phyloP scores from a whole-genome alignment of 257 asterid species.

The Solanum virginianum region DNA sequence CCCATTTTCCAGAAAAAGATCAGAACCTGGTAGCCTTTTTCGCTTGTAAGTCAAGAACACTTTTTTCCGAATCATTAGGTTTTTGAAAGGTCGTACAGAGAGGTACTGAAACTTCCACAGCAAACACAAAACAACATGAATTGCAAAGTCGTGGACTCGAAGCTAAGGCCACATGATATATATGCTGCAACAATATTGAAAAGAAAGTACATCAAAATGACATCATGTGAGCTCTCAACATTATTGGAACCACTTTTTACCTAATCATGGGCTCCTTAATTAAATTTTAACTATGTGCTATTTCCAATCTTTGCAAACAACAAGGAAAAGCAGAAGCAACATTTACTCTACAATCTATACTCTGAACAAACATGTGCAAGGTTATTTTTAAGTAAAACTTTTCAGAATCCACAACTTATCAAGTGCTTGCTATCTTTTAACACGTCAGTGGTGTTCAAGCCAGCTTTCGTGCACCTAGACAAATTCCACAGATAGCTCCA shows the following conservation, averaged over 20 bases:
- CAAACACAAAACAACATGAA: neutral
- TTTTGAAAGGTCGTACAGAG: neutral
- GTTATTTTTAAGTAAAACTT: neutral
- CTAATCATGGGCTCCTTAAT: neutral
- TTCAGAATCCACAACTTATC: neutral
- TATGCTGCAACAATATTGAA: neutral
- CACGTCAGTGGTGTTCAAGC: neutral
- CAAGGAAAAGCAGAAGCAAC: neutral
- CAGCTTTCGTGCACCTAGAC: too few relatives aligned
- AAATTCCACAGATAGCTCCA: too few relatives aligned
- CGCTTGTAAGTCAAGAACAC: slow-evolving; percentile 61
- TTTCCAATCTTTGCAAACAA: neutral
- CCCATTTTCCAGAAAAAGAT: slow-evolving; percentile 9
- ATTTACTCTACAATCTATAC: neutral
- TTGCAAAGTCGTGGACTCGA: neutral
- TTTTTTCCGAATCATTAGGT: slow-evolving; percentile 29
- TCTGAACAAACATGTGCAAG: neutral
- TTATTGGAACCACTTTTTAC: neutral
- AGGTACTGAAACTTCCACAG: neutral
- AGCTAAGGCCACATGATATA: neutral
- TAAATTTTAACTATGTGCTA: neutral
- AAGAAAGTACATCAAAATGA: neutral
- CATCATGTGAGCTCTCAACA: neutral
- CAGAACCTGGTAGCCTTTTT: slow-evolving; percentile 28
- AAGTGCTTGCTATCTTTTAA: neutral